Percentiles rank a stretch among this genome's conserved stretches.
Conservation (phyloP, 371 early-diverging fungal genomes). For the Mucor saturninus region DNA sequence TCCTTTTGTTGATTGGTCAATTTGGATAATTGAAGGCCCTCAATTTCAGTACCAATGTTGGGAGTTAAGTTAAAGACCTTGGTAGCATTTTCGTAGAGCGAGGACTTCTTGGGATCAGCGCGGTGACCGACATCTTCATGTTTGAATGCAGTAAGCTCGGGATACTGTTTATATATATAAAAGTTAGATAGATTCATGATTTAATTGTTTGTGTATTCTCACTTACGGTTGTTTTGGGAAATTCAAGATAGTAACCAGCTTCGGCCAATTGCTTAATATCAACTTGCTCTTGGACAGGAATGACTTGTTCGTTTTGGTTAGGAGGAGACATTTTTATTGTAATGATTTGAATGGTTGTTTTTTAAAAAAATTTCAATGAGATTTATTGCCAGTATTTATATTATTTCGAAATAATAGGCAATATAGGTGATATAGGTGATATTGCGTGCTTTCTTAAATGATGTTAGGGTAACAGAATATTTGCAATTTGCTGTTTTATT, state of each 20-base stretch:
- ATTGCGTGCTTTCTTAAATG: too few species aligned
- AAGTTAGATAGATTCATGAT: background rate
- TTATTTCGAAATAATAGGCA: too few species aligned
- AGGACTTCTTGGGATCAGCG: constrained; percentile 57
- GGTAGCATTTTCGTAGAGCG: constrained; percentile 52
- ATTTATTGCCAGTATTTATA: too few species aligned
- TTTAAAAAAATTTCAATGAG: too few species aligned
- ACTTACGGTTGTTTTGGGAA: constrained; percentile 31
- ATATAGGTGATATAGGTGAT: too few species aligned
- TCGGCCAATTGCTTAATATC: constrained; percentile 32
- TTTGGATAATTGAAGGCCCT: constrained; percentile 51
- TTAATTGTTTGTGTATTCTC: too few species aligned
- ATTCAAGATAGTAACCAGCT: constrained; percentile 39
- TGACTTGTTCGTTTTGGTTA: constrained; percentile 3
- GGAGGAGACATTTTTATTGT: constrained; percentile 12
- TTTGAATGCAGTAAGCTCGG: constrained; percentile 29
- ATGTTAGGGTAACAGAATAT: too few species aligned
- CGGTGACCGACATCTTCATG: constrained; percentile 38
- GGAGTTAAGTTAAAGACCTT: constrained; percentile 59
- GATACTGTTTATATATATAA: constrained; percentile 10
- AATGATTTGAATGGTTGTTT: background rate
- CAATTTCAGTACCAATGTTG: constrained; percentile 63
- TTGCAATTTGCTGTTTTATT: too few species aligned
- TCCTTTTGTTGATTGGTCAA: constrained; percentile 59
- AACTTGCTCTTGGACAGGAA: constrained; percentile 1